Percentiles rank a stretch among this genome's conserved stretches.
phyloP scores from a whole-genome alignment of 2,329 filamentous ascomycete genomes.

The Mollisia scopiformis region DNA sequence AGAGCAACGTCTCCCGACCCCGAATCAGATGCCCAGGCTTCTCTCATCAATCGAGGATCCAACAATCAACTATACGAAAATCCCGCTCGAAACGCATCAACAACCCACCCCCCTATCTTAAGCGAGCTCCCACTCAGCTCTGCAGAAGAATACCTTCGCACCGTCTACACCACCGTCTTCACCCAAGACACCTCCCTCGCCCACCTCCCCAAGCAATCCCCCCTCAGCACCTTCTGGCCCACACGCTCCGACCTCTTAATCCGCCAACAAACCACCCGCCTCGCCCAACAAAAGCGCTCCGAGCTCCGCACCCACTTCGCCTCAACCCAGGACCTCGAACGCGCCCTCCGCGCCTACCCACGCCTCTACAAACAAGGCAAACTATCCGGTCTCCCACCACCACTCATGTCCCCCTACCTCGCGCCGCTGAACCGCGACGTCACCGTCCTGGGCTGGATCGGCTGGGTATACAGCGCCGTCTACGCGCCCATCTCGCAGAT shows the following conservation, averaged over 20 bases:
- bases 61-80: not conserved
- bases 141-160: conserved; percentile 1
- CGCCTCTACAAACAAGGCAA: not conserved
- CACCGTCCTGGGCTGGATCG: conserved; percentile 7
- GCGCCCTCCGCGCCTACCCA: not conserved
- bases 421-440: conserved; percentile 1
- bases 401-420: not conserved
- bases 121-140: not conserved
- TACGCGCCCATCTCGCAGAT: not conserved
- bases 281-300: not conserved
- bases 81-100: not conserved
- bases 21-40: not conserved
- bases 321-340: not conserved
- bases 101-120: not conserved
- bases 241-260: not conserved
- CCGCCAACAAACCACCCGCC: not conserved
- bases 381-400: not conserved
- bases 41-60: not conserved
- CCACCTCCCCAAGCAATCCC: not conserved
- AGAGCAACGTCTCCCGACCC: conserved; percentile 1
- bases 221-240: conserved; percentile 8
- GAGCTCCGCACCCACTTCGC: conserved; percentile 8
- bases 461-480: conserved; percentile 4
- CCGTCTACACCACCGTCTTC: conserved; percentile 7
- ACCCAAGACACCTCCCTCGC: not conserved